Percentiles rank a stretch among this genome's conserved stretches.
Evolutionary conservation across 257 asterid genomes (phyloP).

Genomic region (Jacaranda copaia): DNA sequence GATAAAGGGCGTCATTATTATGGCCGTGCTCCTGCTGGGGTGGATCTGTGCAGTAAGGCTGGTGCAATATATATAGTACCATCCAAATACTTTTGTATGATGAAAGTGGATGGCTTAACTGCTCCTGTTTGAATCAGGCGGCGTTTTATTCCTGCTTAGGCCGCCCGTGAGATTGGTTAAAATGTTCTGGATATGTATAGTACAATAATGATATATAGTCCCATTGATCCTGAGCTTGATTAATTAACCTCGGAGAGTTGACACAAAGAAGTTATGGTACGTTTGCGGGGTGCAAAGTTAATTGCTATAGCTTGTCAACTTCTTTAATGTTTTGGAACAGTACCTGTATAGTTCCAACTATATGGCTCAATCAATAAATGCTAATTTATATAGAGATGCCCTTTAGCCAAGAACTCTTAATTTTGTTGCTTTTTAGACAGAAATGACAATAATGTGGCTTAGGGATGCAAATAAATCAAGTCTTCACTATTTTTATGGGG

Average conservation of each 20-base stretch:
- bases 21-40: slow-evolving; percentile 88
- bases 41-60: slow-evolving; percentile 84
- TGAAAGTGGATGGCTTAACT: slow-evolving; percentile 78
- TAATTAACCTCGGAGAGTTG: background rate
- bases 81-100: slow-evolving; percentile 68
- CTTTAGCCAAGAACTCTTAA: no score
- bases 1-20: slow-evolving; percentile 74
- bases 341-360: background rate
- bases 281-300: background rate
- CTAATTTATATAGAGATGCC: no score
- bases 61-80: slow-evolving; percentile 85
- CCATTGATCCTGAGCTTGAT: slow-evolving; percentile 1
- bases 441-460: no score
- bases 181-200: background rate
- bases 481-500: no score
- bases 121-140: slow-evolving; percentile 44
- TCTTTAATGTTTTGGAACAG: background rate
- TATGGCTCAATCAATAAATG: no score
- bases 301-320: background rate
- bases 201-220: background rate
- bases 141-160: background rate
- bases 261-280: background rate
- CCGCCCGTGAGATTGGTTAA: background rate
- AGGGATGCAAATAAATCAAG: no score
- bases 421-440: no score